Conservation (phyloP, 352 stramenopile species). For the Pythium periplocum region DNA sequence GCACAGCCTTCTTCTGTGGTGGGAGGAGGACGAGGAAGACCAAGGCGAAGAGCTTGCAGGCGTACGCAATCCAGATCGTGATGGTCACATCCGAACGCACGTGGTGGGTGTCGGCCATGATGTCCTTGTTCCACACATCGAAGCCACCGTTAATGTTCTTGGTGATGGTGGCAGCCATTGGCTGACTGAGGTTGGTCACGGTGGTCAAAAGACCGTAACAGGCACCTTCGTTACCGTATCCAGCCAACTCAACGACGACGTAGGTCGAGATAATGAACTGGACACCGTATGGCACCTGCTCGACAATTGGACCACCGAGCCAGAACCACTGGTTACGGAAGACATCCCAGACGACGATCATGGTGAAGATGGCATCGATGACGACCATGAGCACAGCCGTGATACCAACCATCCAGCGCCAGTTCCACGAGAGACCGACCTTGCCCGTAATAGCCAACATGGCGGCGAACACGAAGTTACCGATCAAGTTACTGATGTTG, state of each 20-base stretch:
- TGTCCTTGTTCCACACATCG: slow-evolving; percentile 5
- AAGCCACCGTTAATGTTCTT: slow-evolving; percentile 13
- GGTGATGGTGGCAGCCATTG: slow-evolving; percentile 6
- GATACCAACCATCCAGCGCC: slow-evolving; percentile 5
- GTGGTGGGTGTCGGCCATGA: slow-evolving; percentile 9
- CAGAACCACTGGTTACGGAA: slow-evolving; percentile 17
- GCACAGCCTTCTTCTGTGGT: slow-evolving; percentile 15
- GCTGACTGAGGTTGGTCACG: slow-evolving; percentile 3
- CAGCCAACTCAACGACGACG: slow-evolving; percentile 20
- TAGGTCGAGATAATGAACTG: slow-evolving; percentile 11
- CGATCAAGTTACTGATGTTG: slow-evolving; percentile 6
- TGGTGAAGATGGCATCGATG: slow-evolving; percentile 4
- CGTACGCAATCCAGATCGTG: slow-evolving; percentile 16
- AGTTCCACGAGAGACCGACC: slow-evolving; percentile 13
- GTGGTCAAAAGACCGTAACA: slow-evolving; percentile 12
- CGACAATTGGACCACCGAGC: slow-evolving; percentile 7
- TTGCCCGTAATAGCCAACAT: slow-evolving; percentile 8
- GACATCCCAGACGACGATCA: slow-evolving; percentile 10
- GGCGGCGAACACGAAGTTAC: neutral
- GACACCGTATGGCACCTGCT: slow-evolving; percentile 10
- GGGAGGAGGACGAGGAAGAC: slow-evolving; percentile 15
- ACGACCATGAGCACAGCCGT: slow-evolving; percentile 1
- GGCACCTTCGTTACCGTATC: slow-evolving; percentile 15
- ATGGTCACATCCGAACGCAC: slow-evolving; percentile 18
- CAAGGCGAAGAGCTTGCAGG: slow-evolving; percentile 13